Conservation (phyloP, 2,329 filamentous ascomycete genomes). For the Beauveria rudraprayagi region DNA sequence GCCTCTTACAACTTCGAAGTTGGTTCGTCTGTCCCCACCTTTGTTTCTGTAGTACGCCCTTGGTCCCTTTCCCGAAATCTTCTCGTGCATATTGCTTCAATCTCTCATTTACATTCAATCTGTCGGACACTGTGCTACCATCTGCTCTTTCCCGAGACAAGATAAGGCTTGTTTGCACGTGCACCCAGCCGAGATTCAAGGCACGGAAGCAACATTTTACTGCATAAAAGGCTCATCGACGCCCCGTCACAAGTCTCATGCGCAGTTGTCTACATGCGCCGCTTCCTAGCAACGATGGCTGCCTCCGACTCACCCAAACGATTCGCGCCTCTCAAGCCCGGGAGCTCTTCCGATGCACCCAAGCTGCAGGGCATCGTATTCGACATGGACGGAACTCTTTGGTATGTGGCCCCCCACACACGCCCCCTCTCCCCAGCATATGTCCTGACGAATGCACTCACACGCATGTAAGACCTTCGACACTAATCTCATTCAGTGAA, state of each 20-base stretch:
- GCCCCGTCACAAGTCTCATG: background rate
- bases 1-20: too few relatives aligned
- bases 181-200: background rate
- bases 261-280: slow-evolving; percentile 15
- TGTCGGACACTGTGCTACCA: background rate
- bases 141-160: background rate
- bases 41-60: background rate
- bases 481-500: slow-evolving; percentile 45
- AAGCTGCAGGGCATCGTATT: slow-evolving; percentile 62
- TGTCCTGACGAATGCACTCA: too few relatives aligned
- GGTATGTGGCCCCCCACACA: slow-evolving; percentile 38
- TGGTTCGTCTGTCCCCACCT: background rate
- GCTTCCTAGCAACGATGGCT: slow-evolving; percentile 35
- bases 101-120: too few relatives aligned
- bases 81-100: too few relatives aligned
- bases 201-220: background rate
- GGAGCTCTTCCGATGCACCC: slow-evolving; percentile 28
- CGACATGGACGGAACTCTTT: slow-evolving; percentile 92
- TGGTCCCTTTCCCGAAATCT: too few relatives aligned
- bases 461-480: slow-evolving; percentile 3
- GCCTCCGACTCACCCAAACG: slow-evolving; percentile 29
- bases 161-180: background rate
- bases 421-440: background rate
- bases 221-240: slow-evolving; percentile 1
- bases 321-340: slow-evolving; percentile 48